Evolutionary conservation across 306 rosid species (phyloP), one percentile per base, ranked within the genome.

Genomic region (Prosopis cineraria): DNA sequence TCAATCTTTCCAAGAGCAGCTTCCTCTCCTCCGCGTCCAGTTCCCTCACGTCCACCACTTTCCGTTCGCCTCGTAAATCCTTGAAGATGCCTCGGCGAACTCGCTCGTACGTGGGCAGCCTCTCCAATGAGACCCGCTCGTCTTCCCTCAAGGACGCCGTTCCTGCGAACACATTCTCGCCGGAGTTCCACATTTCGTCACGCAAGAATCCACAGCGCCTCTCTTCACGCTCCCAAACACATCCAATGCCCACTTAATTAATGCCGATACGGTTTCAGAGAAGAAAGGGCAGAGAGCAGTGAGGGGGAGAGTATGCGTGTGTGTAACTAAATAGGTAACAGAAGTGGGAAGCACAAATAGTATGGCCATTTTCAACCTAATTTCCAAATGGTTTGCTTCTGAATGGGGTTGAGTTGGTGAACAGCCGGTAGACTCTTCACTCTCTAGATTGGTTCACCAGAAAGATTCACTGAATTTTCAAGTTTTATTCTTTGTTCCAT

Each of bases 111-210:
- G 99, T 96, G 0, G 99, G 99, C 16, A 96, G 82, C 75, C 98
- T 82, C 90, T 96, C 94, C 16, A 96, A 82, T 55, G 97, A 96
- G 10, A 97, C 98, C 98, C 98, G 90, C 47, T 85, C 96, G 0
- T 41, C 79, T 64, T 78, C 95, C 62, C 89, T 48, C 5, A 88
- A 89, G 68, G 99, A 86, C 56, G 84, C 71, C 82, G 93, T 50
- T 65, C 93, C 58, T n/a, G 85, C 82, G 48, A 93, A 95, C 50
- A 85, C 93, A 48, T 93, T 91, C 79, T 91, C 89, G 70, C 90
- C 87, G 59, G 98, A 86, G 94, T 96, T 91, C 99, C 99, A 96
- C 99, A 96, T 96, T 63, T 0, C 22, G 40, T 69, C 64, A 37
- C 39, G 1, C 34, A 30, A 11, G 72, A 76, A 80, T 62, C 78